These are phyloP conservation scores for Salix caprea DNA, from an alignment of 345 rosid genomes.

Conservation along the genomic window DNA sequence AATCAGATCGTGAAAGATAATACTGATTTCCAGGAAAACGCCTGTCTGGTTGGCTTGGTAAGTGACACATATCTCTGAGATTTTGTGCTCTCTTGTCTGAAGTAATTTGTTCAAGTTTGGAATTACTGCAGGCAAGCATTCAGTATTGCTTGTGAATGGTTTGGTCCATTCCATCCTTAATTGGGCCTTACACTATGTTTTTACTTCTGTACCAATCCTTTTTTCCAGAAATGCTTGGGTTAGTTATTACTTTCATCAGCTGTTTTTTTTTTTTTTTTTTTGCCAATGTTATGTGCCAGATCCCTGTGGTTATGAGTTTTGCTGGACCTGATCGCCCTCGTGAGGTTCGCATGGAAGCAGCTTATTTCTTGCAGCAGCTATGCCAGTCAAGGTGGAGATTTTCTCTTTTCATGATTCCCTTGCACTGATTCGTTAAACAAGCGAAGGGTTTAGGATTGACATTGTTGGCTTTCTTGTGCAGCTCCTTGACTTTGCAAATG, in stretches of 20 bases:
- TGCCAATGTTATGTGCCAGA: slow-evolving; percentile 35
- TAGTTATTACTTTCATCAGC: not conserved
- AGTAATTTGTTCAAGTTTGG: not conserved
- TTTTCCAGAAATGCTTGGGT: not conserved
- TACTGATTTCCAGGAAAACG: slow-evolving; percentile 87
- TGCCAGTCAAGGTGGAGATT: slow-evolving; percentile 82
- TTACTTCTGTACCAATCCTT: not conserved
- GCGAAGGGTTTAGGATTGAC: slow-evolving; percentile 20
- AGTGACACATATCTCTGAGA: not conserved
- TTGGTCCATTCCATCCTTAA: not conserved
- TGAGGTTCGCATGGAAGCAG: slow-evolving; percentile 93
- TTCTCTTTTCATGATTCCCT: slow-evolving; percentile 11
- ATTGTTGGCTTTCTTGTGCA: slow-evolving; percentile 37
- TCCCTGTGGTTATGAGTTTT: slow-evolving; percentile 76
- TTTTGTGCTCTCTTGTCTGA: not conserved
- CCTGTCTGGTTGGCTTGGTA: slow-evolving; percentile 83
- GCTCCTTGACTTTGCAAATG: slow-evolving; percentile 97
- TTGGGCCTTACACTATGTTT: not conserved
- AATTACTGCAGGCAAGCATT: not conserved
- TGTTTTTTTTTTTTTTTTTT: not conserved
- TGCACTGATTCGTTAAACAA: not conserved
- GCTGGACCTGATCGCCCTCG: slow-evolving; percentile 79
- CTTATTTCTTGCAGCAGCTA: slow-evolving; percentile 88
- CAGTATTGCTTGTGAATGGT: not conserved
- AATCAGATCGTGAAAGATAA: slow-evolving; percentile 81